Percentiles rank a stretch among this genome's conserved stretches.
Conservation (phyloP, 2,329 filamentous ascomycete species). For the Aspergillus piperis region DNA sequence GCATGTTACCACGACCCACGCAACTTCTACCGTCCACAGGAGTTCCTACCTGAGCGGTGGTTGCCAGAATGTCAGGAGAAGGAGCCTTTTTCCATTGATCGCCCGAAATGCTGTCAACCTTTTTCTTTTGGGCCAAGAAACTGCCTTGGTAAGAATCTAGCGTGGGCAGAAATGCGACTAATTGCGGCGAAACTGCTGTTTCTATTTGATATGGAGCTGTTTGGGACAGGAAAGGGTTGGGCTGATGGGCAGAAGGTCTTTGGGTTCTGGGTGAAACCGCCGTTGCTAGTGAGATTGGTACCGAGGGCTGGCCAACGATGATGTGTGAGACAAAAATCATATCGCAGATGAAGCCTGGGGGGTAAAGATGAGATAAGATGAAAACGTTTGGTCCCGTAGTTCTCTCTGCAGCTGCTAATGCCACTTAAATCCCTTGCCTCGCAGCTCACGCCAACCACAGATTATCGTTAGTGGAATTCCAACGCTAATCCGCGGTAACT, state of each 20-base stretch:
- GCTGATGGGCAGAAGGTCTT: background rate
- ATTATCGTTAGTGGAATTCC: too few relatives aligned
- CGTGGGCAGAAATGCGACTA: constrained; percentile 12
- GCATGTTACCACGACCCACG: constrained; percentile 32
- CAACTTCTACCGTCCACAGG: background rate
- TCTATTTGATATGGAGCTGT: background rate
- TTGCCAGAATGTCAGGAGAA: background rate
- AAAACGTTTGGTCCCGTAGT: too few relatives aligned
- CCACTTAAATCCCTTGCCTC: too few relatives aligned
- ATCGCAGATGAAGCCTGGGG: too few relatives aligned
- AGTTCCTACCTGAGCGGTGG: background rate
- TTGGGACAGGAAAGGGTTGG: background rate
- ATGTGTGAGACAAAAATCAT: too few relatives aligned
- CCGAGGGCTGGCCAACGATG: background rate
- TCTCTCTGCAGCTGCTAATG: too few relatives aligned
- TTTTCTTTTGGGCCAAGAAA: constrained; percentile 33
- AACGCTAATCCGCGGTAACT: too few relatives aligned
- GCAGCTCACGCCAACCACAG: too few relatives aligned
- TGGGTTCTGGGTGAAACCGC: constrained; percentile 8
- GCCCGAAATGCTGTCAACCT: constrained; percentile 31
- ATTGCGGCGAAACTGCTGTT: constrained; percentile 8
- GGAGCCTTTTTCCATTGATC: background rate
- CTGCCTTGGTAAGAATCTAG: constrained; percentile 30
- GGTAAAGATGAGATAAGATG: background rate
- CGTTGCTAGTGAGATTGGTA: background rate